These are phyloP conservation scores for Hypomontagnella monticulosa DNA, from an alignment of 495 filamentous ascomycete species.

Conservation along the genomic window DNA sequence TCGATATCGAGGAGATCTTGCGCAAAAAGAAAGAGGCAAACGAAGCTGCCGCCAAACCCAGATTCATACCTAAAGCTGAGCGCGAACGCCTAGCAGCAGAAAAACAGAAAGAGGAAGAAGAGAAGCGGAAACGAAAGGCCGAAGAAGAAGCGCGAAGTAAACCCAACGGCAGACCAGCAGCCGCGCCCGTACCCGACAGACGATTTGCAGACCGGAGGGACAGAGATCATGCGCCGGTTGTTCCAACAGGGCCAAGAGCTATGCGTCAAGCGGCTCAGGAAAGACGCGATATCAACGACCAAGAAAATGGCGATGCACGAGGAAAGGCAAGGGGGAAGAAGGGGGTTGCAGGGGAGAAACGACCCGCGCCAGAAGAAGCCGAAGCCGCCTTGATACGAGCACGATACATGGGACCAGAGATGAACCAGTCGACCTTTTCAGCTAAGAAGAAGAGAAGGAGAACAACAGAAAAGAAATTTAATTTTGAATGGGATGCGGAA, in stretches of 20 bases:
- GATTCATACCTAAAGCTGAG: conserved; percentile 90
- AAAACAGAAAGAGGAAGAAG: conserved; percentile 85
- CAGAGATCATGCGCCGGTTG: conserved; percentile 40
- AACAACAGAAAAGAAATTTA: conserved; percentile 97
- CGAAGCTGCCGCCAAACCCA: conserved; percentile 72
- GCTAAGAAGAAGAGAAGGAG: conserved; percentile 96
- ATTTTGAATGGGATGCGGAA: conserved; percentile 97
- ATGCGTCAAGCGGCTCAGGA: conserved; percentile 66
- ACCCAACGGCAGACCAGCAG: conserved; percentile 9
- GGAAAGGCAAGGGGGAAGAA: conserved; percentile 42
- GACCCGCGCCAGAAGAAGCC: conserved; percentile 70
- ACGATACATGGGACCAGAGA: conserved; percentile 92
- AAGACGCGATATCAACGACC: conserved; percentile 63
- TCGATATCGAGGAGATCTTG: conserved; percentile 59
- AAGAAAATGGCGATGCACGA: conserved; percentile 59
- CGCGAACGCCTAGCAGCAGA: conserved; percentile 87
- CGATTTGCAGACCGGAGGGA: conserved; percentile 39
- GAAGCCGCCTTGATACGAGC: conserved; percentile 82
- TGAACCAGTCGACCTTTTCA: conserved; percentile 87
- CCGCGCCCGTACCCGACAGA: conserved; percentile 17
- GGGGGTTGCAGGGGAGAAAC: conserved; percentile 59
- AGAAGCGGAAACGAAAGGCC: conserved; percentile 63
- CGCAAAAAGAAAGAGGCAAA: conserved; percentile 58
- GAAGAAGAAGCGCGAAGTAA: conserved; percentile 57
- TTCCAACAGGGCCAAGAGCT: conserved; percentile 84